Percentiles rank a stretch among this genome's conserved stretches.
These are phyloP conservation scores for Camellia lanceoleosa DNA, from an alignment of 148 eudicot genomes.

Conservation along the genomic window DNA sequence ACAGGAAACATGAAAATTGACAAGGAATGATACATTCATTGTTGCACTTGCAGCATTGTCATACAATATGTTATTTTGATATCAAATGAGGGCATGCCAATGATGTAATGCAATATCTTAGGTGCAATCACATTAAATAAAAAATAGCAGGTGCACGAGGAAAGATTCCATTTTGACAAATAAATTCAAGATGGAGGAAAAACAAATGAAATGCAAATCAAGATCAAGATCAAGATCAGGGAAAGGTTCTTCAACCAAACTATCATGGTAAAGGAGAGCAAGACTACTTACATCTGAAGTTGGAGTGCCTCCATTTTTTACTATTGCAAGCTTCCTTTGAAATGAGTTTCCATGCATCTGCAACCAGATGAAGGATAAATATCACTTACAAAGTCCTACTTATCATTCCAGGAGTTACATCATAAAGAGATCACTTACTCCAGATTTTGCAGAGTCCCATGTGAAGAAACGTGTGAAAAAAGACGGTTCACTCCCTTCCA, in stretches of 20 bases:
- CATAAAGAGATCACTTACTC: slow-evolving; percentile 44
- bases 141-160: background rate
- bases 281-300: slow-evolving; percentile 48
- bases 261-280: background rate
- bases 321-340: slow-evolving; percentile 66
- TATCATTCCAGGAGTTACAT: background rate
- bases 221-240: slow-evolving; percentile 7
- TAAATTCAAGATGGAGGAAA: background rate
- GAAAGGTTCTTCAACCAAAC: background rate
- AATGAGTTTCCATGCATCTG: slow-evolving; percentile 98
- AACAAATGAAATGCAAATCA: background rate
- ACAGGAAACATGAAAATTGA: background rate
- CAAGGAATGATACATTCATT: background rate
- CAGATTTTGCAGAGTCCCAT: slow-evolving; percentile 81
- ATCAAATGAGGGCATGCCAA: background rate
- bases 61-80: background rate
- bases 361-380: slow-evolving; percentile 17
- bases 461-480: slow-evolving; percentile 91
- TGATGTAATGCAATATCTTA: background rate
- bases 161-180: background rate
- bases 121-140: background rate
- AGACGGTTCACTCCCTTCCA: slow-evolving; percentile 85
- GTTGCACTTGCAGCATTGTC: background rate
- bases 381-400: background rate
- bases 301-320: slow-evolving; percentile 72